These are phyloP conservation scores for Epichloe brachyelytri DNA, from an alignment of 2,329 filamentous ascomycete genomes.

Conservation along the genomic window DNA sequence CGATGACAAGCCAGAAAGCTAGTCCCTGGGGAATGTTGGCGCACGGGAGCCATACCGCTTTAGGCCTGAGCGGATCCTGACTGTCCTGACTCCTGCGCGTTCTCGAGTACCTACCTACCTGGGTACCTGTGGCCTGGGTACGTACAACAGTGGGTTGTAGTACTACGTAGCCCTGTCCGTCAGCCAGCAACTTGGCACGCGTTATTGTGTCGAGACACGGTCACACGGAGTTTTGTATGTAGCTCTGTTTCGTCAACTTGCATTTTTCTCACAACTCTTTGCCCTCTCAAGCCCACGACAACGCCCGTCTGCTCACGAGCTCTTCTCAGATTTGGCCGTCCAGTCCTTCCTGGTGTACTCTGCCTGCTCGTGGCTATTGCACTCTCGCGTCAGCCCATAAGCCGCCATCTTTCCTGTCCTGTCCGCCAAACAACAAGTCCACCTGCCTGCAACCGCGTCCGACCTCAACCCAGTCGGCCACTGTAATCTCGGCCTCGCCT, in stretches of 20 bases:
- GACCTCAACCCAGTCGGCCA: neutral
- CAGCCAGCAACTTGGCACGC: constrained; percentile 2
- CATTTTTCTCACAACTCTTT: neutral
- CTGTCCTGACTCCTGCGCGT: too few species aligned
- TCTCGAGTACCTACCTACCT: too few species aligned
- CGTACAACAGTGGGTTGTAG: neutral
- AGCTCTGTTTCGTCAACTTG: neutral
- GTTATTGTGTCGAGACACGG: neutral
- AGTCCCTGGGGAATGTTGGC: neutral
- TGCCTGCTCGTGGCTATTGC: neutral
- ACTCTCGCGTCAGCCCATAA: neutral
- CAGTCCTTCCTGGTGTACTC: neutral
- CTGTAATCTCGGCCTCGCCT: neutral
- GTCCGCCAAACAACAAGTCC: neutral
- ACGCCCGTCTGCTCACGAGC: too few species aligned
- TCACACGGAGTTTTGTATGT: too few species aligned
- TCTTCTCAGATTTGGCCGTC: neutral
- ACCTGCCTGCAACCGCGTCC: neutral
- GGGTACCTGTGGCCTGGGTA: neutral
- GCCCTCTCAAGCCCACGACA: too few species aligned
- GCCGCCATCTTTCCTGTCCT: neutral
- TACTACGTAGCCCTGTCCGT: neutral
- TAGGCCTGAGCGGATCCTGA: neutral
- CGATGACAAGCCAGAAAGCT: neutral
- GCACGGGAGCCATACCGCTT: constrained; percentile 3